Evolutionary conservation across 1,284 basidiomycete genomes (phyloP).

Genomic region (Trichosporon sp.): DNA sequence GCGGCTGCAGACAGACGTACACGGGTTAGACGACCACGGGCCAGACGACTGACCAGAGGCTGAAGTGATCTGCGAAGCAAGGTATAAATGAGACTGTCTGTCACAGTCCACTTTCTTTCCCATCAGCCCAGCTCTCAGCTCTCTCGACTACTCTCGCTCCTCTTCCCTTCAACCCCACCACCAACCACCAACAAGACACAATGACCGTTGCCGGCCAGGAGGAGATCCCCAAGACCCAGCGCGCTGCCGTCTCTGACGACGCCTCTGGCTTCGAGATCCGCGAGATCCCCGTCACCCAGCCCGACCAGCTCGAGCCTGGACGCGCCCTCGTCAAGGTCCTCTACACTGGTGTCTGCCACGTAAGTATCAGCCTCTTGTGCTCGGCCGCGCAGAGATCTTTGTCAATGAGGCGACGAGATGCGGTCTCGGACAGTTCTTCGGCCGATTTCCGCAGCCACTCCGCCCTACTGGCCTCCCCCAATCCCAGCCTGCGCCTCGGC

Average conservation of each 20-base stretch:
- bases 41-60: neutral
- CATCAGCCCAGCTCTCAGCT: slow-evolving; percentile 8
- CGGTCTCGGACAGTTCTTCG: too few relatives aligned
- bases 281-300: slow-evolving; percentile 24
- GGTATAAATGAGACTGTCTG: slow-evolving; percentile 8
- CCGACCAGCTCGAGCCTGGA: slow-evolving; percentile 24
- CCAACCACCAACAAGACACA: slow-evolving; percentile 10
- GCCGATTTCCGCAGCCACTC: too few relatives aligned
- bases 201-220: slow-evolving; percentile 16
- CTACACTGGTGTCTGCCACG: slow-evolving; percentile 57
- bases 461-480: neutral
- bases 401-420: neutral
- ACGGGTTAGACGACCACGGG: neutral
- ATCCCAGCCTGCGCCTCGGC: neutral
- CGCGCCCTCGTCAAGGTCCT: slow-evolving; percentile 36
- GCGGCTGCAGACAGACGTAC: neutral
- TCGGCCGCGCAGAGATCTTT: neutral
- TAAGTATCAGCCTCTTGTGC: neutral
- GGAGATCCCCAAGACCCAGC: slow-evolving; percentile 27
- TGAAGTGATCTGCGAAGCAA: neutral
- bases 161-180: slow-evolving; percentile 6
- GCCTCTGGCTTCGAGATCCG: slow-evolving; percentile 21
- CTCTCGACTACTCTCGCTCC: slow-evolving; percentile 6
- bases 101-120: neutral
- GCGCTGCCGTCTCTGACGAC: slow-evolving; percentile 25